Base-by-base conservation (phyloP, 768 basidiomycete species). In the Tylopilus balloui region DNA sequence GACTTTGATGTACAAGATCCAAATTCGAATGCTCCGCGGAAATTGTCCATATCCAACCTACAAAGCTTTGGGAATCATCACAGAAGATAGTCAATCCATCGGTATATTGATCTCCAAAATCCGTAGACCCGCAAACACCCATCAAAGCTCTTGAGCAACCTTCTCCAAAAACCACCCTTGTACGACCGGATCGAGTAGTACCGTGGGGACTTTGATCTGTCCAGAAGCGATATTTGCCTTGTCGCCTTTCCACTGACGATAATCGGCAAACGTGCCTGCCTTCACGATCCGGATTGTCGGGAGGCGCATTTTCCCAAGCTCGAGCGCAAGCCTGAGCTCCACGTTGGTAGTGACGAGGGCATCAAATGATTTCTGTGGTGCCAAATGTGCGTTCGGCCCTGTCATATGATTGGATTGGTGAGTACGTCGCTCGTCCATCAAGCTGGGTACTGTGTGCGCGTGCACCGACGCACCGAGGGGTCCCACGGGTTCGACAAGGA, bases 211-310 rank as follows among this genome's bases (percentile, higher is more conserved):
- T 14, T 64, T 64, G 23, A 57, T 48, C 32, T 58, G 56, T 6
- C 36, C 48, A 2, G 27, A 31, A 3, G n/a, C 31, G 2, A 45
- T 6, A 3, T 56, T 56, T 5, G 13, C 17, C 5, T 4, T 38
- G 36, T 48, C 36, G 13, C 35, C 32, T 28, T 38, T 60, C 52
- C 53, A 56, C 29, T 20, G 40, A 42, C 58, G 53, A 29, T 53
- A 63, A 4, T 52, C 61, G 3, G 39, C 28, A 12, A 62, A 63
- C 9, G 55, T 58, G 8, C 63, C 58, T 1, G 45, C 19, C 19
- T 55, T 47, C 4, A 65, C 45, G 3, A 65, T 44, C 4, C 58
- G 58, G 37, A 65, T 50, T 27, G 61, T 60, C 2, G 63, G 63
- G 7, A 54, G 36, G 10, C 52, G 31, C 1, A 51, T 38, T 15